Base-by-base conservation (phyloP, 1,284 basidiomycete genomes). In the Heterobasidion irregulare region DNA sequence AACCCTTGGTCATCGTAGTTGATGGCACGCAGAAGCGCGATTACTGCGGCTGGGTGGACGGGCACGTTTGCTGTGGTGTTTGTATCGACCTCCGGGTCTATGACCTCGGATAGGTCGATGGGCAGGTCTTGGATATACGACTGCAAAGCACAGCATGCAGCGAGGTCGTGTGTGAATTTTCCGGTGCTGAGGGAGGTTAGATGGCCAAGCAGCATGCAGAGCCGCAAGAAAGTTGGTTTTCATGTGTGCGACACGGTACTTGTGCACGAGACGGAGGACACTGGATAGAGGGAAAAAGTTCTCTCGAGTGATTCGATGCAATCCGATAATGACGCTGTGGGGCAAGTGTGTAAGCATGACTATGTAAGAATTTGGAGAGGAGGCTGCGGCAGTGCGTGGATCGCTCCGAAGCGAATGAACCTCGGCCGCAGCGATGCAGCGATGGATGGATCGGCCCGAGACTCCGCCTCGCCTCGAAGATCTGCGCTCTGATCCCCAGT, bases 1-100 rank as follows among this genome's bases (percentile, higher is more conserved):
- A 65, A 47, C n/a, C 54, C 54, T 8, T 55, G n/a, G 41, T 62
- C 56, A 44, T 36, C 26, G 56, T 62, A 63, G 15, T 57, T 57
- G 52, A 61, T 62, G 19, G 62, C 59, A 52, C 66, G 63, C 15
- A 68, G 65, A 32, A 68, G 63, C 12, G 59, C 58, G 56, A 66
- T 64, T 32, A 64, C 64, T 47, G 53, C 56, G 10, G 64, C 65
- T 6, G 66, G 66, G 47, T 65, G 63, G 4, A 66, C 59, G 55
- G 26, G 26, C 26, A 26, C 5, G 26, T 26, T 26, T 26, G 26
- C 6, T 26, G 62, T 59, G 47, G 58, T 41, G 58, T 65, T 60
- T 18, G 63, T 62, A 1, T n/a, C 47, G 7, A 55, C 38, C 13
- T 19, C 43, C 53, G 26, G 26, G 26, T 26, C 26, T 26, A 26